phyloP scores from a whole-genome alignment of 306 rosid species.

The Quercus wislizeni region DNA sequence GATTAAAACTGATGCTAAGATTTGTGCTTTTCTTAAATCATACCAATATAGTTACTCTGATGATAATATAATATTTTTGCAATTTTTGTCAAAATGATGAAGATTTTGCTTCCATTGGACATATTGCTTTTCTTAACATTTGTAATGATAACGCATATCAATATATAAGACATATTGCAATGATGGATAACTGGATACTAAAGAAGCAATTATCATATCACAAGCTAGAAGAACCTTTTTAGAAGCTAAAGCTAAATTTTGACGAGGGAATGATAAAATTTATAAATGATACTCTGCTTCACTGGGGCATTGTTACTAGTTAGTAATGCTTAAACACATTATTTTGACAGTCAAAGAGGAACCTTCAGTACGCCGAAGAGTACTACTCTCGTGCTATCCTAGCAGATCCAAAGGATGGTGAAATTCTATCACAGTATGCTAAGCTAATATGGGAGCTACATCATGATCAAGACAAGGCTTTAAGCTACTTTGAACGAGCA shows the following conservation, averaged over 20 bases:
- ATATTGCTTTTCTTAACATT: background rate
- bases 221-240: background rate
- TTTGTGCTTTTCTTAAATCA: no score
- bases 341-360: conserved; percentile 54
- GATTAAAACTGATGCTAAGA: background rate
- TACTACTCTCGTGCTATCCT: conserved; percentile 77
- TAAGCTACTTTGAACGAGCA: conserved; percentile 65
- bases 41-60: no score
- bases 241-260: background rate
- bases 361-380: conserved; percentile 52
- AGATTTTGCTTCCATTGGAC: background rate
- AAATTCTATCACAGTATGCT: conserved; percentile 68
- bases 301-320: background rate
- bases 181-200: no score
- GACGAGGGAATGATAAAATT: background rate
- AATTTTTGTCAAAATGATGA: no score
- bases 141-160: background rate
- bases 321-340: background rate
- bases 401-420: conserved; percentile 78
- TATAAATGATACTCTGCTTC: no score
- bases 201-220: no score
- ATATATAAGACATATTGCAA: no score
- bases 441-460: conserved; percentile 76
- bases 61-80: no score
- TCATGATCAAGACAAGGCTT: conserved; percentile 64